Evolutionary conservation across 495 filamentous ascomycete species (phyloP).

Genomic region (Thozetella sp.): DNA sequence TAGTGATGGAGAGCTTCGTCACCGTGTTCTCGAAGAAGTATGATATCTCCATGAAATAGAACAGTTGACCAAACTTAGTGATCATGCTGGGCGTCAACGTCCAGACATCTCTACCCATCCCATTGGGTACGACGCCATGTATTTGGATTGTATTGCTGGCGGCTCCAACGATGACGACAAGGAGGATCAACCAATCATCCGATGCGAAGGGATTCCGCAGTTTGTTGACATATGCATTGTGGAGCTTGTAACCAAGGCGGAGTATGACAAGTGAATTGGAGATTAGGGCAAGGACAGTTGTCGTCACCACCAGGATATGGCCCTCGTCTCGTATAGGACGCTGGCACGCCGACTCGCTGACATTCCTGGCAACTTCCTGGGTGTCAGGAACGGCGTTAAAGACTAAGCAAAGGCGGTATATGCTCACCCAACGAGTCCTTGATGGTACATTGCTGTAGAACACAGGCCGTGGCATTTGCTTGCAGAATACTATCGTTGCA

Average conservation of each 20-base stretch:
- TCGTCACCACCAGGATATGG: neutral
- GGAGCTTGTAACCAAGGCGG: constrained; percentile 6
- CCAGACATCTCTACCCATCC: constrained; percentile 30
- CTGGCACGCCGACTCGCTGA: neutral
- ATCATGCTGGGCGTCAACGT: constrained; percentile 14
- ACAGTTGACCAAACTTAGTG: constrained; percentile 11
- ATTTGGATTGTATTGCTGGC: neutral
- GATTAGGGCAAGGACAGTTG: neutral
- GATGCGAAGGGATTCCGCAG: neutral
- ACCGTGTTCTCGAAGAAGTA: constrained; percentile 29
- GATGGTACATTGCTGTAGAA: too few relatives aligned
- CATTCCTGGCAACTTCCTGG: neutral
- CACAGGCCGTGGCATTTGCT: too few relatives aligned
- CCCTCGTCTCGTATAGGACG: neutral
- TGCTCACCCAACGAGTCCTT: too few relatives aligned
- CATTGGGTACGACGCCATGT: constrained; percentile 10
- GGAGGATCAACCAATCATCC: constrained; percentile 8
- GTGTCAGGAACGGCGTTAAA: too few relatives aligned
- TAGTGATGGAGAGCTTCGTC: constrained; percentile 39
- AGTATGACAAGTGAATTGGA: neutral
- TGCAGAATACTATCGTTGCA: too few relatives aligned
- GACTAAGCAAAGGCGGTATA: too few relatives aligned
- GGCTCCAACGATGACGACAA: neutral
- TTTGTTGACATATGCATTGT: neutral
- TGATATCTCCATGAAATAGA: constrained; percentile 17